Conservation (phyloP, 805 yeast genomes). For the Grigorovia humatica region DNA sequence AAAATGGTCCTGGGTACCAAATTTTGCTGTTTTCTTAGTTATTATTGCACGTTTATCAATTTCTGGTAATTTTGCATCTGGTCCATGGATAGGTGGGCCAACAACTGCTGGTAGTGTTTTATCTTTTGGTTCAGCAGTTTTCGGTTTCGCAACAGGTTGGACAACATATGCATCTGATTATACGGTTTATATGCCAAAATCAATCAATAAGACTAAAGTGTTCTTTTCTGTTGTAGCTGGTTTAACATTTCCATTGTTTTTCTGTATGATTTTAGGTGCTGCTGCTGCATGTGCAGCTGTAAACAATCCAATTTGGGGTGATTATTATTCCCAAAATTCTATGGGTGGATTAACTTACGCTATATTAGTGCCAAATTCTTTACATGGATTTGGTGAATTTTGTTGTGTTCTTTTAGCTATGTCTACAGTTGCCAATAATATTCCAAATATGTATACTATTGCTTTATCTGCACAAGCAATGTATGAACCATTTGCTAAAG, state of each 20-base stretch:
- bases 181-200: constrained; percentile 3
- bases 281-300: constrained; percentile 4
- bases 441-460: constrained; percentile 4
- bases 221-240: neutral
- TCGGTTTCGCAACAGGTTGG: constrained; percentile 4
- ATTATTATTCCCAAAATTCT: constrained; percentile 1
- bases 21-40: constrained; percentile 57
- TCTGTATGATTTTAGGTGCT: constrained; percentile 3
- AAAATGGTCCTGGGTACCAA: constrained; percentile 84
- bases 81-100: constrained; percentile 3
- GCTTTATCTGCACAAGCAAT: constrained; percentile 3
- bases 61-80: constrained; percentile 39
- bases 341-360: constrained; percentile 3
- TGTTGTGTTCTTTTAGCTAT: constrained; percentile 5
- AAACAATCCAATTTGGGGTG: constrained; percentile 1
- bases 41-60: constrained; percentile 67
- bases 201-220: neutral
- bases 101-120: constrained; percentile 4
- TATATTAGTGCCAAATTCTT: constrained; percentile 3
- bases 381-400: constrained; percentile 5
- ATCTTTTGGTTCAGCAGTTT: constrained; percentile 2
- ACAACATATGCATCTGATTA: constrained; percentile 3
- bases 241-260: constrained; percentile 1
- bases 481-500: constrained; percentile 2
- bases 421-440: constrained; percentile 4